A percentile compares a stretch with the other conserved stretches of the same genome.
phyloP scores from a whole-genome alignment of 2,329 filamentous ascomycete genomes.

The Colletotrichum phormii region DNA sequence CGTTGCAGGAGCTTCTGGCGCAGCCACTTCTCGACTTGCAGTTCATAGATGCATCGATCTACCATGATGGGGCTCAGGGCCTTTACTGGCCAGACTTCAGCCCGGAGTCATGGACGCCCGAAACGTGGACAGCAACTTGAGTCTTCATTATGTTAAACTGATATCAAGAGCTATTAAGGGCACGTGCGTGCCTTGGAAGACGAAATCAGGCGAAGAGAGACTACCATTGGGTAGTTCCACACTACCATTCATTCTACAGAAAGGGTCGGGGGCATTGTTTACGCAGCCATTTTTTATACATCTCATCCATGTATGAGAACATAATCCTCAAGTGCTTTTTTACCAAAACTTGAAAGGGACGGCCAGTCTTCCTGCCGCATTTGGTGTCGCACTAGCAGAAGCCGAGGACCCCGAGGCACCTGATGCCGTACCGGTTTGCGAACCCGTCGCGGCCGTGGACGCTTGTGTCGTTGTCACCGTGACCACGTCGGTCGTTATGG shows the following conservation, averaged over 20 bases:
- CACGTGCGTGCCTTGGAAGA: too few relatives aligned
- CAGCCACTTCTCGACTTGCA: conserved; percentile 48
- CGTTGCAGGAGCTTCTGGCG: conserved; percentile 48
- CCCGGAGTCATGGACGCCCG: conserved; percentile 33
- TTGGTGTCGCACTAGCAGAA: conserved; percentile 11
- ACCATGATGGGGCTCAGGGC: conserved; percentile 36
- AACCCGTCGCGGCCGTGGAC: background rate
- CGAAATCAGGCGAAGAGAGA: too few relatives aligned
- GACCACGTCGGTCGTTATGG: background rate
- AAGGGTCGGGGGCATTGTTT: too few relatives aligned
- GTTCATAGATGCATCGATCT: conserved; percentile 44
- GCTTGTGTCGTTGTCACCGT: background rate
- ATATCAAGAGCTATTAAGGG: background rate
- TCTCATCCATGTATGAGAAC: too few relatives aligned
- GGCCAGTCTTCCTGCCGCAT: conserved; percentile 17
- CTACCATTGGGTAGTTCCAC: too few relatives aligned
- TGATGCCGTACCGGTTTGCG: background rate
- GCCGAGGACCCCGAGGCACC: background rate
- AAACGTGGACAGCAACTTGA: conserved; percentile 26
- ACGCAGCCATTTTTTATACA: too few relatives aligned
- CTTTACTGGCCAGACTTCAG: conserved; percentile 38
- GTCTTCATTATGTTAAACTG: too few relatives aligned
- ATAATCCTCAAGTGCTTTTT: background rate
- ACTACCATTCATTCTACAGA: too few relatives aligned
- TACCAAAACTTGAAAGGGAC: conserved; percentile 33